These are phyloP conservation scores for Holtermanniella nyarrowii DNA, from an alignment of 768 basidiomycete genomes.

Conservation along the genomic window DNA sequence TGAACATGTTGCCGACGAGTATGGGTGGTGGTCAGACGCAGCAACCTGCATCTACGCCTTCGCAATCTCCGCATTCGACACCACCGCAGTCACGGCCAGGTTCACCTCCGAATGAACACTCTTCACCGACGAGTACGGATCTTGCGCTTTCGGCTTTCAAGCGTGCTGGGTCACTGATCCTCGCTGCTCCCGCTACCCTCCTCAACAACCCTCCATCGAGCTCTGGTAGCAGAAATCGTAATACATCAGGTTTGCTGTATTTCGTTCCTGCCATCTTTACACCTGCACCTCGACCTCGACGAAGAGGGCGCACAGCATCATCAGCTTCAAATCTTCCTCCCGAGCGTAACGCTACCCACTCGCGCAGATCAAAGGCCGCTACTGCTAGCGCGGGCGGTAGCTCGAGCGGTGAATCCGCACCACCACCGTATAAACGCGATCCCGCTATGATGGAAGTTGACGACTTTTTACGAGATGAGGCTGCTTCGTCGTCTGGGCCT, in stretches of 20 bases:
- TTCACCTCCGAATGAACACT: background rate
- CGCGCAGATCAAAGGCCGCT: background rate
- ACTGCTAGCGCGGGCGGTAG: no score
- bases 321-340: constrained; percentile 20
- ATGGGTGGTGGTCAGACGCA: background rate
- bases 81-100: background rate
- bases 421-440: constrained; percentile 17
- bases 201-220: constrained; percentile 5
- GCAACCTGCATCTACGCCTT: constrained; percentile 7
- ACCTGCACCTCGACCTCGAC: background rate
- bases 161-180: constrained; percentile 28
- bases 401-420: no score
- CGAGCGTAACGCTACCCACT: constrained; percentile 5
- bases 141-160: constrained; percentile 12
- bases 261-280: constrained; percentile 28
- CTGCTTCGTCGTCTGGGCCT: background rate
- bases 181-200: constrained; percentile 24
- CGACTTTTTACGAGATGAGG: constrained; percentile 13
- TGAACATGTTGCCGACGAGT: constrained; percentile 1
- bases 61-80: background rate
- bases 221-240: constrained; percentile 1
- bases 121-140: background rate
- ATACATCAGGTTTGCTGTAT: constrained; percentile 18
- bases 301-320: constrained; percentile 20
- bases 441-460: constrained; percentile 20